Conservation (phyloP, 169 alveolate species). For the Fabrea salina region DNA sequence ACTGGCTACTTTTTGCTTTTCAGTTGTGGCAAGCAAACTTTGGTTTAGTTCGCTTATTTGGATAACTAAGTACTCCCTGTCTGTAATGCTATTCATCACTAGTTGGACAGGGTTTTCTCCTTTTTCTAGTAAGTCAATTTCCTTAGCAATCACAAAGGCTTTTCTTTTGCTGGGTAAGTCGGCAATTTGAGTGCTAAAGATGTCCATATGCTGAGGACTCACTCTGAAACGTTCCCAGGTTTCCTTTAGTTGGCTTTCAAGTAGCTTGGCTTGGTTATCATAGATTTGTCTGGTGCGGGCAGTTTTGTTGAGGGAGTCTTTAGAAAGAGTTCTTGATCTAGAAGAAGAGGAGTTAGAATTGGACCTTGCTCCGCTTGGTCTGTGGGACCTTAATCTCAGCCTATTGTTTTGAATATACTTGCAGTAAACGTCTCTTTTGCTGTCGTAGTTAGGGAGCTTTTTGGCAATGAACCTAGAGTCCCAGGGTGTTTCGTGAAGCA, state of each 20-base stretch:
- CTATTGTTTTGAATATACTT: no score
- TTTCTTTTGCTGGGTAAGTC: not conserved
- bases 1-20: not conserved
- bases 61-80: not conserved
- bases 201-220: not conserved
- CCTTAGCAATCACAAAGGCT: not conserved
- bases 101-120: not conserved
- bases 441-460: not conserved
- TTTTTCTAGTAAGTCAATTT: conserved; percentile 18
- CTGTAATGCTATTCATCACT: not conserved
- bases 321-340: not conserved
- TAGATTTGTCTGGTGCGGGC: not conserved
- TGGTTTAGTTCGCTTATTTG: not conserved
- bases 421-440: not conserved
- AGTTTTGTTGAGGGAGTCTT: not conserved
- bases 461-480: not conserved
- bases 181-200: not conserved
- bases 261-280: not conserved
- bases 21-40: not conserved
- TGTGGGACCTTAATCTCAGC: no score
- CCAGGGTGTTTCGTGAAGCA: not conserved
- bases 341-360: not conserved
- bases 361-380: not conserved
- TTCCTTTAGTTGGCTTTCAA: not conserved
- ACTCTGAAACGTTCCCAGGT: conserved; percentile 8